Evolutionary conservation across 1,284 basidiomycete species (phyloP), one percentile per base, ranked within the genome.

Genomic region (Naganishia albida): DNA sequence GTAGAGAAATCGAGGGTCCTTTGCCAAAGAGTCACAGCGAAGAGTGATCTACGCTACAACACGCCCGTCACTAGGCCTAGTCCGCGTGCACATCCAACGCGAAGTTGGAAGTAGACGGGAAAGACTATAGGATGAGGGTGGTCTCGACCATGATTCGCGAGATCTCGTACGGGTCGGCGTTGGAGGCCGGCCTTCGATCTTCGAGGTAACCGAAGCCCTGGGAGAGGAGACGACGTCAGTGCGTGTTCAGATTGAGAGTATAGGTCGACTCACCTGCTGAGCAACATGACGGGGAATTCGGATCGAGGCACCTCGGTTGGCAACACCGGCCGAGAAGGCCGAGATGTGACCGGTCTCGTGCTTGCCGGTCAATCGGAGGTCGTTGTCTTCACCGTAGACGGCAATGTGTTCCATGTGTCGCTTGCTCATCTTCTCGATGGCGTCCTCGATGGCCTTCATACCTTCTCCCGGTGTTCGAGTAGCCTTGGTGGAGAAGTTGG

Each of bases 271-370:
- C 34, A 60, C 57, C 46, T 60, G 57, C 46, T 88, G 84, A 66
- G 88, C 90, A 73, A 96, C 93, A 79, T 95, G 91, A 74, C 93
- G 84, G 64, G 94, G 94, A 65, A 96, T 88, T 66, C 81, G 80
- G 71, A 82, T 81, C 69, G 70, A 52, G 59, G 92, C 93, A 76
- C 93, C 95, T 81, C 95, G 91, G 85, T 99, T 92, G 74, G 95
- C 95, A 68, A 98, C 91, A 81, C 95, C 95, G 67, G 90, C 91
- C 71, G 88, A 91, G 85, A 99, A 99, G 67, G 81, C 79, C 73
- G 88, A 86, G 76, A 99, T 98, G 82, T 95, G 92, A 68, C 90
- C 94, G 55, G 96, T 99, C 86, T 99, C 96, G 78, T 96, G 93
- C 64, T 75, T 77, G 69, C 94, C 93, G 49, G 93, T 95, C 74